Evolutionary conservation across 768 basidiomycete species (phyloP), one percentile per base, ranked within the genome.

Genomic region (Tricholomella constricta): DNA sequence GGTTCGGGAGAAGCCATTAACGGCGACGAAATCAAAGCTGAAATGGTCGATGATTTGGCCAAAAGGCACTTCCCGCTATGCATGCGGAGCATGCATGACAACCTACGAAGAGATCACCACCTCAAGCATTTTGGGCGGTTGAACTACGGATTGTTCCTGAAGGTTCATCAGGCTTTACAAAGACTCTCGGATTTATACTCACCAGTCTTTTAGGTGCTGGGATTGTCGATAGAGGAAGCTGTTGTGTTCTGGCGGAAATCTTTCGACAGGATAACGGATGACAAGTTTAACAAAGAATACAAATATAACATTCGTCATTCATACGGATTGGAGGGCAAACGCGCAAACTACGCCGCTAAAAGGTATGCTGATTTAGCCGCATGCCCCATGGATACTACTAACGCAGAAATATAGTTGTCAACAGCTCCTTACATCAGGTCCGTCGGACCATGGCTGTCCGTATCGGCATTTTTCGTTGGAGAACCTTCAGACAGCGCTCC

Each of bases 261-360:
- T 22, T 97, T 96, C 67, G 84, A 76, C 56, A 75, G 72, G 23
- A 83, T 92, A 49, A 84, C 87, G 9, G 96, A 98, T 53, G 94
- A 98, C 72, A 88, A 93, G 67, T 99, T 98, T 72, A 96, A 95
- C 76, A 99, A 98, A 67, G 91, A 97, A 66, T 88, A 98, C 79
- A 88, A 85, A 62, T 99, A 99, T 69, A 99, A 98, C 59, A 94
- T 99, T 62, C 86, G 96, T 40, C 97, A 99, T 67, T 86, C 85
- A 4, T 99, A 86, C 63, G 97, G 97, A 32, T 73, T 97, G 46
- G 97, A 98, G 67, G 97, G 97, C 9, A 92, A 89, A 69, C 83
- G 96, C 38, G 90, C 88, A 35, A 98, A 98, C 65, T 99, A 99
- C 68, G 81, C 91, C 1, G 94, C 97, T 1, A 92, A 88, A 72